Base-by-base conservation (phyloP, 2,329 filamentous ascomycete genomes). In the Epichloe baconii region DNA sequence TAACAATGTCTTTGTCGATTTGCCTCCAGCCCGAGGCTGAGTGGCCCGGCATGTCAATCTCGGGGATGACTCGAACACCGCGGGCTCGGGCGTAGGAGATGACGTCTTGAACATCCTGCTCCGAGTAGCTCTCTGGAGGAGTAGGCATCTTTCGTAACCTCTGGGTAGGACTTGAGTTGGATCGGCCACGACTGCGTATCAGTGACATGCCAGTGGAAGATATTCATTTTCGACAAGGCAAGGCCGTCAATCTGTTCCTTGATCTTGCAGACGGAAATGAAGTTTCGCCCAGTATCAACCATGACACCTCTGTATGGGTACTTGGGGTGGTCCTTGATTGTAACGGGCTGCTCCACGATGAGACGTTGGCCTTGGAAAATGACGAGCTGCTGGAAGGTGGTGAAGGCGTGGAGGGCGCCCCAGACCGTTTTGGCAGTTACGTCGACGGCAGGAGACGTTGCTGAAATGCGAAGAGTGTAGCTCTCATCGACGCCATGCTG, bases 21-120 rank as follows among this genome's bases (percentile, higher is more conserved):
- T 75, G 73, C 51, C 71, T 65, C 76, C 76, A 79, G 34, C 76
- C 76, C 0, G 75, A 71, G 34, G 70, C 67, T 5, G 76, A 72
- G 59, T 80, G 77, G 44, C 75, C 73, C 3, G 77, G 77, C 73
- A 78, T 78, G 59, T 79, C 76, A 38, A 78, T 68, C 56, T 80
- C 77, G 4, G 76, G 76, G 19, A 79, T 68, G 50, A 80, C 66
- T 43, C 77, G 76, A n/a, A 79, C 67, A 45, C 70, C 76, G 26
- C 75, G 75, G 14, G 70, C 72, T 31, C 70, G 68, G 15, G 73
- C 76, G 55, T 78, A 78, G 12, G 61, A 59, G 48, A 79, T 68
- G 47, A 79, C 62, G 3, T 64, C 63, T 17, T 62, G 66, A 44
- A 79, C 61, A 52, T 70, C 66, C 0, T 59, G 56, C 2, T 71